phyloP scores from a whole-genome alignment of 768 basidiomycete species.

The Podaxis sp. region DNA sequence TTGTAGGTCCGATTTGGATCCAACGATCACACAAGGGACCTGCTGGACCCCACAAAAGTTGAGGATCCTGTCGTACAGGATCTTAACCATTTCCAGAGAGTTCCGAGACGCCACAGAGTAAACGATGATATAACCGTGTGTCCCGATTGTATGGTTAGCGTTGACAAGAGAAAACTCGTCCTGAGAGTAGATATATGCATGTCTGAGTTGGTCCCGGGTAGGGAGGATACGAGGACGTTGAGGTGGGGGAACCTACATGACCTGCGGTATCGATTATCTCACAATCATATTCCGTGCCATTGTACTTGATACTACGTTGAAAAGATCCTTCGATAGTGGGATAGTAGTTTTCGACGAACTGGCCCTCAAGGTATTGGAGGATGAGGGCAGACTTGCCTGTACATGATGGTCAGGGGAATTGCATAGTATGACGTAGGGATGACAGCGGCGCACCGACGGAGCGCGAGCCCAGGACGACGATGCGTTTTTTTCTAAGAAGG shows the following conservation, averaged over 20 bases:
- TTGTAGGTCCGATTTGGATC: constrained; percentile 81
- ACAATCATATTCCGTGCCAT: constrained; percentile 83
- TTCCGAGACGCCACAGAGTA: constrained; percentile 85
- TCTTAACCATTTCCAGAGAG: constrained; percentile 89
- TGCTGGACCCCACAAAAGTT: constrained; percentile 79
- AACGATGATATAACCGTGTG: constrained; percentile 92
- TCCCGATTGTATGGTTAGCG: constrained; percentile 87
- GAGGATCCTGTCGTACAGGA: constrained; percentile 90
- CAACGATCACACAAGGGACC: constrained; percentile 90
- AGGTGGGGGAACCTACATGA: constrained; percentile 53
- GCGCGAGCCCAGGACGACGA: constrained; percentile 80
- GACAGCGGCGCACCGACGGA: constrained; percentile 65
- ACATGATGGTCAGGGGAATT: constrained; percentile 10
- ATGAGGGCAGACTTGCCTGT: constrained; percentile 92
- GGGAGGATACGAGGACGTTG: constrained; percentile 9
- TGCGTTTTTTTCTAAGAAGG: constrained; percentile 68
- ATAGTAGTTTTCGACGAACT: constrained; percentile 86
- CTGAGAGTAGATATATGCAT: constrained; percentile 34
- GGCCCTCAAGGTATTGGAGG: constrained; percentile 81
- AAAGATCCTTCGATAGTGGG: constrained; percentile 87
- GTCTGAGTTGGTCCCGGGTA: neutral
- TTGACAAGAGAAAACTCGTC: constrained; percentile 91
- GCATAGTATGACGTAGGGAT: constrained; percentile 20
- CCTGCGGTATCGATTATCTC: constrained; percentile 96
- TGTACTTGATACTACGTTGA: constrained; percentile 71